Evolutionary conservation across 495 filamentous ascomycete genomes (phyloP).

Genomic region (Aspergillus incahuasiensis): DNA sequence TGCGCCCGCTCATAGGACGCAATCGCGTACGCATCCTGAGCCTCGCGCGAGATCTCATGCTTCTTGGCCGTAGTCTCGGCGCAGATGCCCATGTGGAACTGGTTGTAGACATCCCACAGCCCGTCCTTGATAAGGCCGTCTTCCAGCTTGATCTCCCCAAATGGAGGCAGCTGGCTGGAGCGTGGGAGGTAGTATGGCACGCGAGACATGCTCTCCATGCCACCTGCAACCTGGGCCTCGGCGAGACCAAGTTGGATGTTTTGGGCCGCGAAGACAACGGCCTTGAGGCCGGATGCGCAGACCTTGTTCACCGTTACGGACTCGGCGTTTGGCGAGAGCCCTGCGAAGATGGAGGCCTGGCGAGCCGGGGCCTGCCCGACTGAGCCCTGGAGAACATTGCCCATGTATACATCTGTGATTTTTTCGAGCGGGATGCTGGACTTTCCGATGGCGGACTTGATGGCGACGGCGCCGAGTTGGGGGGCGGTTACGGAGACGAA

Average conservation of each 20-base stretch:
- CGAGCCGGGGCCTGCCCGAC: constrained; percentile 88
- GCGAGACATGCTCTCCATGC: constrained; percentile 95
- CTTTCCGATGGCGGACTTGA: constrained; percentile 81
- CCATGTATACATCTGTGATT: constrained; percentile 92
- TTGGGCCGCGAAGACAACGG: constrained; percentile 83
- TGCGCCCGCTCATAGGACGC: constrained; percentile 82
- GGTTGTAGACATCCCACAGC: constrained; percentile 92
- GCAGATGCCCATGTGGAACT: constrained; percentile 96
- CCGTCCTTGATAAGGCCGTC: constrained; percentile 95
- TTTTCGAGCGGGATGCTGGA: constrained; percentile 70
- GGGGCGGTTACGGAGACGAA: constrained; percentile 79
- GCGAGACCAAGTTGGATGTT: constrained; percentile 88
- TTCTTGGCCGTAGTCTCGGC: constrained; percentile 96
- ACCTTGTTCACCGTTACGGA: constrained; percentile 95
- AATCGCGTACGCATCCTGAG: constrained; percentile 88
- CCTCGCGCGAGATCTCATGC: constrained; percentile 68
- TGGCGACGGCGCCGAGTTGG: constrained; percentile 78
- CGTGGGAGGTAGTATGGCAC: constrained; percentile 89
- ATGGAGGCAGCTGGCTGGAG: constrained; percentile 67
- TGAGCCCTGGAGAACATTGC: constrained; percentile 83
- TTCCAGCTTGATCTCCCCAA: constrained; percentile 79
- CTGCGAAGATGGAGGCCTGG: constrained; percentile 86
- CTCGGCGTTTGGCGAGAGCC: constrained; percentile 71
- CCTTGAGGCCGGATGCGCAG: constrained; percentile 90
- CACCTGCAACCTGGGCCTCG: constrained; percentile 84